Percentiles rank a stretch among this genome's conserved stretches.
These are phyloP conservation scores for Pythium vanterpoolii DNA, from an alignment of 352 stramenopile species.

Conservation along the genomic window DNA sequence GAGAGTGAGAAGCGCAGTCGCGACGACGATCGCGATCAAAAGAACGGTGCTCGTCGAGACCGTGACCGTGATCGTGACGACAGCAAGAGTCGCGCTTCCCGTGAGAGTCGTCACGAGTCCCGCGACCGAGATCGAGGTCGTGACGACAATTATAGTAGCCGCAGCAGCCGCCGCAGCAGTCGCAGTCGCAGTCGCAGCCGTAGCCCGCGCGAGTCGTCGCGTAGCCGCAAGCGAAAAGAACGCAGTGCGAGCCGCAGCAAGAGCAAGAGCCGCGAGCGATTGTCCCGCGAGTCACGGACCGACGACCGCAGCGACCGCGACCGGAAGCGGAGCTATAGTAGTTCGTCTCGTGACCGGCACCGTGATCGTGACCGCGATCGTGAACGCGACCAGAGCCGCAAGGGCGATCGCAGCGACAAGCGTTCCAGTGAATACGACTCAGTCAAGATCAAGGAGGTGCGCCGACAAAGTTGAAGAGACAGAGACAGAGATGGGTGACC, in stretches of 20 bases:
- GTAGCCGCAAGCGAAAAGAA: conserved; percentile 36
- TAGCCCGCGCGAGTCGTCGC: conserved; percentile 27
- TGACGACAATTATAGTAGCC: conserved; percentile 18
- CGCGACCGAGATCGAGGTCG: conserved; percentile 27
- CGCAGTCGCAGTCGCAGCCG: conserved; percentile 26
- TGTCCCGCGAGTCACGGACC: conserved; percentile 7
- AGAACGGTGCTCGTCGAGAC: background rate
- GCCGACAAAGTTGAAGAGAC: background rate
- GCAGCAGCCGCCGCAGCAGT: background rate
- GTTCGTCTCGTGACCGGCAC: conserved; percentile 9
- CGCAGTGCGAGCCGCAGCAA: conserved; percentile 36
- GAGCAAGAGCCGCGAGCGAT: conserved; percentile 24
- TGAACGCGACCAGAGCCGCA: conserved; percentile 3
- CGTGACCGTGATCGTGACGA: conserved; percentile 6
- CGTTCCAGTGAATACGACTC: conserved; percentile 6
- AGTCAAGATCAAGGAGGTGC: conserved; percentile 18
- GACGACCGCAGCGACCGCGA: background rate
- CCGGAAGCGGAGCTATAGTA: conserved; percentile 9
- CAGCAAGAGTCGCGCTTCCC: background rate
- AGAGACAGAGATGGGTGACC: background rate
- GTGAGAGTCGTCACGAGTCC: conserved; percentile 1
- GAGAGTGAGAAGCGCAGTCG: conserved; percentile 7
- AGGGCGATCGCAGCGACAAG: conserved; percentile 7
- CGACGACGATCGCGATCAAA: background rate
- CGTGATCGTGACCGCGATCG: conserved; percentile 3